phyloP scores from a whole-genome alignment of 306 rosid genomes.

The Malus orientalis region DNA sequence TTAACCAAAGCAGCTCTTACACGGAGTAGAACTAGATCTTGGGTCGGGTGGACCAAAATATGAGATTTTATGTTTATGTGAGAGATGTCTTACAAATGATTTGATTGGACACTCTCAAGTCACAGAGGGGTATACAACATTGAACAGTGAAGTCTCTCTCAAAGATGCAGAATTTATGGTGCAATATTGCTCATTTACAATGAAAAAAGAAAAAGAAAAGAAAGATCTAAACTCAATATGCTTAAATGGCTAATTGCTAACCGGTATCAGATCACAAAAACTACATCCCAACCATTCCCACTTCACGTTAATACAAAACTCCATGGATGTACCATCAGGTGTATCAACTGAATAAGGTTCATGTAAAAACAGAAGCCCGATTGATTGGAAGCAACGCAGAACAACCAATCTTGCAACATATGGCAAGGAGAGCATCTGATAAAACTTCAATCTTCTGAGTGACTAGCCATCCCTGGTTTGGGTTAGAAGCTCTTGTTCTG shows the following conservation, averaged over 20 bases:
- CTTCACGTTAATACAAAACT: conserved; percentile 14
- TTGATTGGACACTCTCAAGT: too few species aligned
- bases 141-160: too few species aligned
- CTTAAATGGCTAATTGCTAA: not conserved
- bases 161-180: not conserved
- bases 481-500: conserved; percentile 51
- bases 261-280: conserved; percentile 1
- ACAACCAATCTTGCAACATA: conserved; percentile 18
- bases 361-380: conserved; percentile 13
- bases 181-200: not conserved
- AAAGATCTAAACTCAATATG: not conserved
- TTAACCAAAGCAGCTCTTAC: too few species aligned
- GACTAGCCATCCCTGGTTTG: conserved; percentile 20
- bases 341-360: conserved; percentile 4
- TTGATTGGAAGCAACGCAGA: conserved; percentile 24
- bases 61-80: too few species aligned
- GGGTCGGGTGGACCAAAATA: not conserved
- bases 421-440: conserved; percentile 28
- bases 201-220: not conserved
- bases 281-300: conserved; percentile 18
- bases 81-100: too few species aligned
- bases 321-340: conserved; percentile 16
- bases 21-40: not conserved
- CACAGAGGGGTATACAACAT: too few species aligned
- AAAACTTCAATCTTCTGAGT: conserved; percentile 14